Evolutionary conservation across 129 eudicot species (phyloP), one percentile per base, ranked within the genome.

Genomic region (Scalesia atractyloides): DNA sequence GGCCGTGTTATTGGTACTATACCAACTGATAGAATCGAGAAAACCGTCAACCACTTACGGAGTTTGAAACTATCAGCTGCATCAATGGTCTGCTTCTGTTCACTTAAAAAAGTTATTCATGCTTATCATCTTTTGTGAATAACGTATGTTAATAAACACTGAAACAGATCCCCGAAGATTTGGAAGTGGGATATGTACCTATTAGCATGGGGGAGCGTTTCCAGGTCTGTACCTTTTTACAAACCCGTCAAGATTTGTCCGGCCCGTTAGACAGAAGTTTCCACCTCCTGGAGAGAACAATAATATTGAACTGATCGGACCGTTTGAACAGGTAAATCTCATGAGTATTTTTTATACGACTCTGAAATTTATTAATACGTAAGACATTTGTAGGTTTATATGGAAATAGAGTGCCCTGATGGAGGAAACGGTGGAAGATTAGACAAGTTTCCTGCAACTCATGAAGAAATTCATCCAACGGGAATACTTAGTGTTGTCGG

Each of bases 381-480:
- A 15, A 6, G 12, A 12, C 67, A 17, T 57, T 63, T 19, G 43
- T 49, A 93, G 98, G 97, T 94, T 22, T 94, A 90, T 72, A 94
- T 94, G 98, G 98, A 94, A 70, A 90, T 94, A 80, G 85, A 82
- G 57, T 94, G 98, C 69, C 90, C 90, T 10, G 98, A 94, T 88
- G 98, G 98, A 68, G 96, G 98, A 75, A 81, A 79, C 76, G 93
- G 96, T 30, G 98, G 98, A 20, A 74, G 96, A 79, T 75, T 69
- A 57, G 72, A 56, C 39, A 76, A 49, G 30, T 84, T 75, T 76
- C 97, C 96, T 14, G 98, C 98, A 14, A 94, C 98, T 62, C 98
- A 94, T 83, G 93, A 86, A 83, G 98, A 94, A 84, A 84, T 94
- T 68, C 91, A 94, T 86, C 98, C 98, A 81, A 94, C 98, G 19